Evolutionary conservation across 331 rosid species (phyloP), one percentile per base, ranked within the genome.

Genomic region (Dryas integrifolia): DNA sequence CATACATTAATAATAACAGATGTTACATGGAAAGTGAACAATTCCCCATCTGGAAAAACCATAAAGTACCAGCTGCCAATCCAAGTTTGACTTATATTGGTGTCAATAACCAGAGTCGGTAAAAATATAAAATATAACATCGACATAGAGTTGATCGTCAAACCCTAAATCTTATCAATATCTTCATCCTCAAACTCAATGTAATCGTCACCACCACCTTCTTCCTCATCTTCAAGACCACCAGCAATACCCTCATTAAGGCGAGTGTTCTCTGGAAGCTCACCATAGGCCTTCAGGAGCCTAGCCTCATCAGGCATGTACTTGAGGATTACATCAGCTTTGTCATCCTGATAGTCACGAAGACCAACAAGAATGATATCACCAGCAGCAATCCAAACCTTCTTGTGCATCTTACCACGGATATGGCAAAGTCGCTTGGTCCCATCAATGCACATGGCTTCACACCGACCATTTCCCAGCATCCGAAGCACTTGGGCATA

Each of bases 151-250:
- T 8, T 47, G 24, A 10, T 48, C n/a, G n/a, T 26, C 35, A 26
- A 30, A 43, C 18, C 69, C 82, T 78, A 86, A 0, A 83, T 78
- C 69, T 76, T 81, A 70, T 86, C 90, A 46, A 86, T 78, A 48
- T 86, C 86, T 70, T 86, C 90, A 40, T 86, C 90, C 75, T 78
- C 84, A 65, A 86, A 81, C 83, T 86, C 86, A 47, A 86, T 43
- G 47, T 78, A 83, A 39, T 74, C 81, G 12, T 83, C 85, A n/a
- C 52, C 84, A 58, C 77, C 86, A 6, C 68, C 76, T 7, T 76
- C 86, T 0, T 81, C 88, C 3, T 81, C 90, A 0, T 83, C 90
- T 3, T 79, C 87, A 44, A 76, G 67, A 45, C 79, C 86, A 3
- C 76, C 80, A 60, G 76, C 74, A 43, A 79, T 79, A 49, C 90